A percentile compares a stretch with the other conserved stretches of the same genome.
Conservation (phyloP, 73 alveolate genomes). For the Symbiodinium pilosum region DNA sequence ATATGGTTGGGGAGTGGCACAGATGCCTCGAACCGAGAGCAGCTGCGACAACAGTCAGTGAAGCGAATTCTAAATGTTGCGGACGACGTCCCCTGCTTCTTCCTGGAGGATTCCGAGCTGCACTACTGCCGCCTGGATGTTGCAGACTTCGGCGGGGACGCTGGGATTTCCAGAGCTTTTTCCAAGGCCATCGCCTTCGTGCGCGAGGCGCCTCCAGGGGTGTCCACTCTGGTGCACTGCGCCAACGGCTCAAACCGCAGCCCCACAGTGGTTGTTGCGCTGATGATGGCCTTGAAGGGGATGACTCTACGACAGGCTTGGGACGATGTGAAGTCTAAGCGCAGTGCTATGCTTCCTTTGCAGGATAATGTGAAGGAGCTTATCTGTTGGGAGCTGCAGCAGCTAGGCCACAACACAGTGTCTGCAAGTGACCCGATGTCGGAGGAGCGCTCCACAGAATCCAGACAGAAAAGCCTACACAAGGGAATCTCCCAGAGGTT, state of each 20-base stretch:
- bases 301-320: neutral
- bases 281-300: neutral
- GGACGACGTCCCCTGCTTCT: constrained; percentile 11
- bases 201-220: neutral
- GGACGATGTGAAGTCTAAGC: neutral
- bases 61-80: neutral
- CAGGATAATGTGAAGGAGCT: neutral
- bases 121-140: neutral
- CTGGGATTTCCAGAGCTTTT: constrained; percentile 1
- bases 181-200: neutral
- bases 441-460: neutral
- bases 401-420: neutral
- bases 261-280: neutral
- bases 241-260: constrained; percentile 9
- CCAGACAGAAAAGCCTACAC: no score
- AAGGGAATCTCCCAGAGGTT: no score
- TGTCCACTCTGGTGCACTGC: neutral
- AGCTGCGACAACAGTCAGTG: neutral
- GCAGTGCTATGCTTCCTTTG: neutral
- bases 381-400: neutral
- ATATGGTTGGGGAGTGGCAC: neutral
- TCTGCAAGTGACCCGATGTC: neutral
- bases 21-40: neutral
- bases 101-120: neutral
- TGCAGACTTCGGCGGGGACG: neutral